These are phyloP conservation scores for Extremus antarcticus DNA, from an alignment of 495 filamentous ascomycete genomes.

Conservation along the genomic window DNA sequence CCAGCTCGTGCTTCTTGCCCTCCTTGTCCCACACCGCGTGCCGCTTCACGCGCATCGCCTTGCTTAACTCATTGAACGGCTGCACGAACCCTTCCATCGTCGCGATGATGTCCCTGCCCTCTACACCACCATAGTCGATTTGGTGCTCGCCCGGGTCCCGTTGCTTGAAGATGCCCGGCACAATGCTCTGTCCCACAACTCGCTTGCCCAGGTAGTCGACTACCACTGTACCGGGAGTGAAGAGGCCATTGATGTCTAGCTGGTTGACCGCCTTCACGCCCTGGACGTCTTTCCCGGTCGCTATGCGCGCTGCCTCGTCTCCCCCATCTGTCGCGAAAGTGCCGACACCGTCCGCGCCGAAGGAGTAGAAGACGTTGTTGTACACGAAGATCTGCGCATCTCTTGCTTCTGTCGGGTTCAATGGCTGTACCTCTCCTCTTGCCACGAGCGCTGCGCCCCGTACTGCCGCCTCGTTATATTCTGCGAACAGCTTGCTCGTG, in stretches of 20 bases:
- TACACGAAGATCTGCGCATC: conserved; percentile 99
- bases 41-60: conserved; percentile 77
- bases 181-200: conserved; percentile 95
- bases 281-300: conserved; percentile 90
- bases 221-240: conserved; percentile 90
- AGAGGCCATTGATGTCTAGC: conserved; percentile 86
- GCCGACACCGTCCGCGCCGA: conserved; percentile 92
- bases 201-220: conserved; percentile 96
- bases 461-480: conserved; percentile 92
- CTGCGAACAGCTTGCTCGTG: conserved; percentile 89
- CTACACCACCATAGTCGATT: conserved; percentile 97
- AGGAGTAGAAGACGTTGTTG: conserved; percentile 99
- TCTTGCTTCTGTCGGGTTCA: conserved; percentile 85
- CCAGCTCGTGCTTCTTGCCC: conserved; percentile 75
- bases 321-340: conserved; percentile 95
- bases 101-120: conserved; percentile 91
- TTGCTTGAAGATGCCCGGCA: conserved; percentile 98
- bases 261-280: conserved; percentile 93
- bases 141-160: conserved; percentile 94
- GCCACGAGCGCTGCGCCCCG: conserved; percentile 90
- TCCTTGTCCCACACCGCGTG: conserved; percentile 99
- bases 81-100: conserved; percentile 74
- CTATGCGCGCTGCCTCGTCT: conserved; percentile 91
- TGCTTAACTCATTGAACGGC: conserved; percentile 81
- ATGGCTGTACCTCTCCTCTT: conserved; percentile 82